Evolutionary conservation across 352 stramenopile genomes (phyloP).

Genomic region (Globisporangium uncinulatum): DNA sequence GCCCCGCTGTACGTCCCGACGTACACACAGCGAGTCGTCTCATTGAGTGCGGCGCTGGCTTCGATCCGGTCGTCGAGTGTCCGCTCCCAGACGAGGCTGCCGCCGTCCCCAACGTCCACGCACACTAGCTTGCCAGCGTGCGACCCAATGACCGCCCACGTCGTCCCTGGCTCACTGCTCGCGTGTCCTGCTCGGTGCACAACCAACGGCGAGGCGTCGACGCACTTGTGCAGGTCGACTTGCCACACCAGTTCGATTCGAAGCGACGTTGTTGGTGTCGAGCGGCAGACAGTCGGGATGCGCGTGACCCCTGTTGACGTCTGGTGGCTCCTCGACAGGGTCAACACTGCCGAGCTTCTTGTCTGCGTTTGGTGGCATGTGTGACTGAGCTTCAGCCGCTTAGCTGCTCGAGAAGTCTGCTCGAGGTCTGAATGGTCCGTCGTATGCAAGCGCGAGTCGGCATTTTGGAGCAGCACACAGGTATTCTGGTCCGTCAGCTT

Average conservation of each 20-base stretch:
- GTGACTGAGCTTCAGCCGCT: not conserved
- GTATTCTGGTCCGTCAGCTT: too few species aligned
- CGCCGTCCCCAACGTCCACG: constrained; percentile 24
- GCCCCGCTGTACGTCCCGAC: constrained; percentile 48
- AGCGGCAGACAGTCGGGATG: not conserved
- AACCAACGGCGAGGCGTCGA: constrained; percentile 58
- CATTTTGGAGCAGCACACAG: too few species aligned
- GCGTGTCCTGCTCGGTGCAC: constrained; percentile 14
- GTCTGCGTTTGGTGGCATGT: not conserved
- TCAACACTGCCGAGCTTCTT: not conserved
- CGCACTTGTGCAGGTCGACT: constrained; percentile 47
- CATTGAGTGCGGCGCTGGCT: constrained; percentile 35
- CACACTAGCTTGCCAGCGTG: constrained; percentile 42
- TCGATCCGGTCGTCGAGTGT: constrained; percentile 58
- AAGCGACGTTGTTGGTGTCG: not conserved
- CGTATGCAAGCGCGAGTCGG: not conserved
- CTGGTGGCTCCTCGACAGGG: constrained; percentile 22
- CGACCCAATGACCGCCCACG: constrained; percentile 38
- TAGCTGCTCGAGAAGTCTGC: not conserved
- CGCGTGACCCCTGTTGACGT: constrained; percentile 9
- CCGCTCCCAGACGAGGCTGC: constrained; percentile 25
- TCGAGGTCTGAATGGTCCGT: not conserved
- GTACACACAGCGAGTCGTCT: constrained; percentile 24
- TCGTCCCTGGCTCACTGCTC: constrained; percentile 4
- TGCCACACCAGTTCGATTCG: constrained; percentile 18